phyloP scores from a whole-genome alignment of 192 early-diverging fungal genomes.

The Backusella mclennaniae region DNA sequence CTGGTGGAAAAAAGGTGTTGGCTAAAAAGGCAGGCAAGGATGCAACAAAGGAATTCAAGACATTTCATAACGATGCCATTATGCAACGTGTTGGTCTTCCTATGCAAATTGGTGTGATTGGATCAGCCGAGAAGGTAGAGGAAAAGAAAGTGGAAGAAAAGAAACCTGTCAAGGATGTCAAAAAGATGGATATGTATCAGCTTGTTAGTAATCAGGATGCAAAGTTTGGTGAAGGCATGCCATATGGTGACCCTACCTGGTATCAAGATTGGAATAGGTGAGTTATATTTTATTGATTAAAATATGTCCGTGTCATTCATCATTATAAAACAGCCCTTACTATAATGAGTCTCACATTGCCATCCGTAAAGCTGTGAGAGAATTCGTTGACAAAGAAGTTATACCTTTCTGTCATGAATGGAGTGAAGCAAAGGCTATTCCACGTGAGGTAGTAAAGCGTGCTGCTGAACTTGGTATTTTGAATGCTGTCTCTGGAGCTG shows the following conservation, averaged over 20 bases:
- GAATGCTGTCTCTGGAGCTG: constrained; percentile 54
- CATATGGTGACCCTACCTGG: constrained; percentile 77
- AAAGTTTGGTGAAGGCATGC: constrained; percentile 37
- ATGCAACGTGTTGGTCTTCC: constrained; percentile 31
- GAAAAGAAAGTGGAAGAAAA: background rate
- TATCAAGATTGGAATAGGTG: constrained; percentile 48
- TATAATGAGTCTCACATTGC: constrained; percentile 73
- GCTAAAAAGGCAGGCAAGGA: constrained; percentile 77
- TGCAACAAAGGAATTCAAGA: constrained; percentile 79
- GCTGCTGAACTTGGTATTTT: constrained; percentile 70
- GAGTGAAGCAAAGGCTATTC: constrained; percentile 79
- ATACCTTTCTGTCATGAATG: constrained; percentile 72
- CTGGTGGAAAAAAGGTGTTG: constrained; percentile 90
- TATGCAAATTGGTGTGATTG: constrained; percentile 32
- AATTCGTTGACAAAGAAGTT: constrained; percentile 73
- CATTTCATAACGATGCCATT: constrained; percentile 51
- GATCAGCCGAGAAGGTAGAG: background rate
- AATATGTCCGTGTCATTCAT: background rate
- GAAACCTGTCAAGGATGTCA: background rate
- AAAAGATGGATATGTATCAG: constrained; percentile 14
- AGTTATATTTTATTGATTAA: background rate
- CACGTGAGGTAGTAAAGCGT: constrained; percentile 61
- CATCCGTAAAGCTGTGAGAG: constrained; percentile 55
- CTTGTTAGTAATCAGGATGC: constrained; percentile 64
- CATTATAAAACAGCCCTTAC: constrained; percentile 54